These are phyloP conservation scores for Eutrema japonicum DNA, from an alignment of 345 rosid species.

Conservation along the genomic window DNA sequence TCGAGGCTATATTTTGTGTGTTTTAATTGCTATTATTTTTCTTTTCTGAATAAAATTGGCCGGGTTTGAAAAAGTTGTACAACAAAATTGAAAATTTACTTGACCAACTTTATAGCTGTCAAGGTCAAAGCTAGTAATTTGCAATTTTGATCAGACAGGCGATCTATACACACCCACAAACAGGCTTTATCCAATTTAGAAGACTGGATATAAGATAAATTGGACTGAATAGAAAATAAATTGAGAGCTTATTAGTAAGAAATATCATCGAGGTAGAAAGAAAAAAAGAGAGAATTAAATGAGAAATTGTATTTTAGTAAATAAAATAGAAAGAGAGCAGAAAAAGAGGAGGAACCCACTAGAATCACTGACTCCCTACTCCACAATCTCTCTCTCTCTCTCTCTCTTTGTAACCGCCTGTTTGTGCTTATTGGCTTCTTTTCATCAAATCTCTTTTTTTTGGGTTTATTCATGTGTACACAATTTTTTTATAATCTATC, in stretches of 20 bases:
- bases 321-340: slow-evolving; percentile 38
- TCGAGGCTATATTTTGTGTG: slow-evolving; percentile 41
- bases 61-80: slow-evolving; percentile 41
- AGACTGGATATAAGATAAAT: slow-evolving; percentile 15
- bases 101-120: slow-evolving; percentile 42
- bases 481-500: slow-evolving; percentile 2
- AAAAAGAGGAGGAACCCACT: slow-evolving; percentile 73
- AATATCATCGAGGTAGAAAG: slow-evolving; percentile 1
- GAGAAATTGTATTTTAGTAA: slow-evolving; percentile 41
- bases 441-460: slow-evolving; percentile 42
- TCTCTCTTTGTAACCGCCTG: slow-evolving; percentile 73
- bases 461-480: slow-evolving; percentile 47
- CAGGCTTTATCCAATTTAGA: slow-evolving; percentile 1
- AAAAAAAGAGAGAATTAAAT: slow-evolving; percentile 15
- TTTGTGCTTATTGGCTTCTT: slow-evolving; percentile 66
- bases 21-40: neutral
- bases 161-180: neutral
- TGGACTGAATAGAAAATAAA: slow-evolving; percentile 28
- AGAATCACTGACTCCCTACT: slow-evolving; percentile 78
- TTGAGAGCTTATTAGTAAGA: neutral
- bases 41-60: slow-evolving; percentile 1
- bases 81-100: slow-evolving; percentile 25
- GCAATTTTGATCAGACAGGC: neutral
- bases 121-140: slow-evolving; percentile 33
- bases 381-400: slow-evolving; percentile 60